Evolutionary conservation across 2,329 filamentous ascomycete species (phyloP), one percentile per base, ranked within the genome.

Genomic region (Nigrospora osmanthi): DNA sequence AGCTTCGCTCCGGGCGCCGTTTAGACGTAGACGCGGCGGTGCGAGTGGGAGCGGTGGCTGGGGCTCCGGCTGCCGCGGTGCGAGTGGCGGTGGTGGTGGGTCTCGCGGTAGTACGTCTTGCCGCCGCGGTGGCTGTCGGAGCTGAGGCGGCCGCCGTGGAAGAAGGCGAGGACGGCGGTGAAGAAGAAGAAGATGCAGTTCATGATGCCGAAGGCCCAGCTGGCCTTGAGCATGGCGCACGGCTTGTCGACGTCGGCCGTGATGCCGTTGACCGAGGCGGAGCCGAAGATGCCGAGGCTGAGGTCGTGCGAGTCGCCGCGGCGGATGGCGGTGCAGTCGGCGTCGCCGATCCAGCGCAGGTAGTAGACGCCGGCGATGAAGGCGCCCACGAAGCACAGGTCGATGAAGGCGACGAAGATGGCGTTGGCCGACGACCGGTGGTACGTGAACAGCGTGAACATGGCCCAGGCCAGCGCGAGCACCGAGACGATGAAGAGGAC

Each of bases 191-290:
- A 83, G 52, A 93, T 70, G 53, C 73, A 71, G 63, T 93, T 87
- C 76, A 96, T 94, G 63, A 97, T 96, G 40, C 80, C 89, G 54
- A 96, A 83, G 3, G 89, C 91, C 67, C 89, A 97, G 53, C 74
- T 77, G 1, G 90, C 85, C 77, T 96, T 97, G 59, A 95, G 79
- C 88, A 96, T 93, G 41, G 85, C 79, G 68, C 91, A 97, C 6
- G 81, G 80, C 73, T 91, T 91, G 65, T 87, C 75, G 34, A 82
- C 64, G 43, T 75, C 64, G 35, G 82, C 59, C 36, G 73, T 64
- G 47, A 80, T 73, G 42, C 66, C 67, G 40, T 72, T 72, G 33
- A 76, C 63, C 30, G 66, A 69, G 37, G 78, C 78, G 51, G 66
- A 71, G 30, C 79, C 76, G 49, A 87, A 78, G 12, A 76, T 69